Evolutionary conservation across 208 protist species (phyloP).

Genomic region (Trypanosoma mega): DNA sequence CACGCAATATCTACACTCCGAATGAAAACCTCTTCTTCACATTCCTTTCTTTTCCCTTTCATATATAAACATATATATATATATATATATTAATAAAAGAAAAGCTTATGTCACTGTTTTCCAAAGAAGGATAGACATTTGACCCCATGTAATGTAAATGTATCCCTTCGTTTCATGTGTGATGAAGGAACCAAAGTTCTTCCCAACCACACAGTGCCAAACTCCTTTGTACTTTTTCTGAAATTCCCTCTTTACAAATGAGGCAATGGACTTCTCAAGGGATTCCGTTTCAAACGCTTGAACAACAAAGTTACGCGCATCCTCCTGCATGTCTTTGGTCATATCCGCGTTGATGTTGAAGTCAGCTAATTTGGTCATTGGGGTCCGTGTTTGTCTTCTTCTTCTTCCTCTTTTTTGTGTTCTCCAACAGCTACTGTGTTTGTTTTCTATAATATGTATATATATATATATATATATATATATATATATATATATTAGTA

Average conservation of each 20-base stretch:
- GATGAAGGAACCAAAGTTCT: constrained; percentile 99
- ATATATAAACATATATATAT: no score
- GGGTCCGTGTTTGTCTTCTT: not conserved
- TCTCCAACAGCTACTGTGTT: no score
- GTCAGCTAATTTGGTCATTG: constrained; percentile 76
- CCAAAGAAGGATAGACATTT: constrained; percentile 98
- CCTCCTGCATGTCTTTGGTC: constrained; percentile 88
- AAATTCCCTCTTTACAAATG: constrained; percentile 86
- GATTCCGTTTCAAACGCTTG: constrained; percentile 80
- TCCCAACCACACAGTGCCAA: constrained; percentile 99
- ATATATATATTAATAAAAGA: not conserved
- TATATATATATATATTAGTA: no score
- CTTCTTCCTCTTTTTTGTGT: not conserved
- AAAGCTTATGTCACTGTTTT: constrained; percentile 73
- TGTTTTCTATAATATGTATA: no score
- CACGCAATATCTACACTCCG: no score
- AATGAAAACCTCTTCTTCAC: not conserved
- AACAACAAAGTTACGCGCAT: constrained; percentile 67
- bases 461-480: no score
- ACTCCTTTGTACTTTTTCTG: constrained; percentile 87
- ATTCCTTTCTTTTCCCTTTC: not conserved
- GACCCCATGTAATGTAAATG: constrained; percentile 99
- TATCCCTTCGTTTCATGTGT: constrained; percentile 99
- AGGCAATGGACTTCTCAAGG: constrained; percentile 77
- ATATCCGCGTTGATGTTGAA: constrained; percentile 90